A percentile compares a stretch with the other conserved stretches of the same genome.
Conservation (phyloP, 257 asterid genomes). For the Solanum rostratum region DNA sequence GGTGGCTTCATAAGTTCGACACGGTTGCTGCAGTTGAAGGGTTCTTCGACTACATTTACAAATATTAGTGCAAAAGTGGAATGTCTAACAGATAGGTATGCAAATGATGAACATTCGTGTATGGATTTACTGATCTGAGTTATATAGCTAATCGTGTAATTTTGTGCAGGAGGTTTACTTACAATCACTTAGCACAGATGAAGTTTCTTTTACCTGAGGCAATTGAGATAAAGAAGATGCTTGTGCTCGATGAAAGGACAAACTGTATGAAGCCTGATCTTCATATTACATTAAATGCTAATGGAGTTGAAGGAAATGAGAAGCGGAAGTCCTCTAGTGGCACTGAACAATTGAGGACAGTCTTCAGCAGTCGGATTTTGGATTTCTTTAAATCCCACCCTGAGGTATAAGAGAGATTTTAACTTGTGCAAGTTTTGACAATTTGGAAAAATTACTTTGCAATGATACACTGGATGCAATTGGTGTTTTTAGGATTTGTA, state of each 20-base stretch:
- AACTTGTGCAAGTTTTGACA: background rate
- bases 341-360: slow-evolving; percentile 39
- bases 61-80: slow-evolving; percentile 54
- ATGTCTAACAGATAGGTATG: slow-evolving; percentile 64
- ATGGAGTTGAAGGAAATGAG: background rate
- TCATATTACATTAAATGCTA: background rate
- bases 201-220: background rate
- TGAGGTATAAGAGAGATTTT: slow-evolving; percentile 26
- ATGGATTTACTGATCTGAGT: background rate
- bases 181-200: background rate
- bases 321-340: slow-evolving; percentile 33
- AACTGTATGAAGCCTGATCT: background rate
- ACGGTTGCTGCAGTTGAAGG: slow-evolving; percentile 53
- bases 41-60: slow-evolving; percentile 38
- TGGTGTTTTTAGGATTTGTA: background rate
- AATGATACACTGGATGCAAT: background rate
- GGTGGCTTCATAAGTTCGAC: slow-evolving; percentile 59
- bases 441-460: background rate
- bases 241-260: background rate
- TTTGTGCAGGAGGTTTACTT: background rate
- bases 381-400: slow-evolving; percentile 59
- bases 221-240: background rate
- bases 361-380: slow-evolving; percentile 48
- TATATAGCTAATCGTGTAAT: background rate
- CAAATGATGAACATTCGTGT: background rate